Evolutionary conservation across 2,329 filamentous ascomycete genomes (phyloP), one percentile per base, ranked within the genome.

Genomic region (Dactylonectria macrodidyma): DNA sequence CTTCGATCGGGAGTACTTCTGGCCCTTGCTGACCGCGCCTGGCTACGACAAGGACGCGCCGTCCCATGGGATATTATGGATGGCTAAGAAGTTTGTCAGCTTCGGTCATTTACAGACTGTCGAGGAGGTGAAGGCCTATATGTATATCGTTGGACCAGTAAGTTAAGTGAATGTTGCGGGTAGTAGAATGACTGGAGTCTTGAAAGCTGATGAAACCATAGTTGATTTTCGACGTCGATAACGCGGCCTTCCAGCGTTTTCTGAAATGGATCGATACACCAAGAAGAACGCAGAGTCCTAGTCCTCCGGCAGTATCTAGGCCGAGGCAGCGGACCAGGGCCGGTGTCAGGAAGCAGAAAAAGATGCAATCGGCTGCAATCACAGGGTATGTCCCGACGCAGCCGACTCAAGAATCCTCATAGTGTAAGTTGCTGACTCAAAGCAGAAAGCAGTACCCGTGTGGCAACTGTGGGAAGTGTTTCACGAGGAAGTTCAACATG

Each of bases 51-150:
- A n/a, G 8, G 62, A 62, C 16, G 10, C 46, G 0, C 26, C 52
- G 1, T 54, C 50, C 6, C 56, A 57, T 9, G 65, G 63, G 0
- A 72, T 72, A 38, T 9, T 69, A 9, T 60, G 68, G 0, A 52
- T 68, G 0, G 54, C 59, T 1, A 65, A 65, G 19, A 55, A 36
- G 0, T 71, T 75, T 24, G 66, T 75, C 4, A 56, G 68, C 2
- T 24, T 59, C 4, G 73, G 73, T 0, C 41, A 65, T 2, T 22
- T 75, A 5, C 71, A 73, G 9, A 66, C 24, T 2, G 41, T 59
- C 0, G 22, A 67, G 1, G 57, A 72, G 4, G 71, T 62, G 9
- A 41, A 56, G 16, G 36, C 14, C 4, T 75, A 71, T 9, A 70
- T 75, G 57, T 14, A 24, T 1, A 12, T 3, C 1, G 8, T 66